A percentile compares a stretch with the other conserved stretches of the same genome.
These are phyloP conservation scores for Zygosaccharomyces sapae DNA, from an alignment of 1,139 yeast genomes.

Conservation along the genomic window DNA sequence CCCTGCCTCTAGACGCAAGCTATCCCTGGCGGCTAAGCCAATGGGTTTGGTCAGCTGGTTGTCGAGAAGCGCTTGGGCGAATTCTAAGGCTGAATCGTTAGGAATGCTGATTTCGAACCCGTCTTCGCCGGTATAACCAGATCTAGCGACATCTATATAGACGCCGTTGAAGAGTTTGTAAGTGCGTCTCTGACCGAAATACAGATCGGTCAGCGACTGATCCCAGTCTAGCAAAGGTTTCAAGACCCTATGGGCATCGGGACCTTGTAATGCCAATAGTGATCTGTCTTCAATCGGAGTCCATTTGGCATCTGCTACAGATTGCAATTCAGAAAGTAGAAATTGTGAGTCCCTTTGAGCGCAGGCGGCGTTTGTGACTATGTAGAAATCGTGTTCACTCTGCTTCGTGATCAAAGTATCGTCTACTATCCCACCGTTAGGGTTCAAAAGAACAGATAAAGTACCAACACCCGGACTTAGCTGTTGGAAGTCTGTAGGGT, in stretches of 20 bases:
- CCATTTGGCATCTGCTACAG: slow-evolving; percentile 47
- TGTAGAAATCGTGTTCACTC: slow-evolving; percentile 68
- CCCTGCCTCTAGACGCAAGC: slow-evolving; percentile 92
- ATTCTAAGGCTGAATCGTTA: slow-evolving; percentile 52
- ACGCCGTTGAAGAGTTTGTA: slow-evolving; percentile 45
- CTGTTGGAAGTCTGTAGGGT: slow-evolving; percentile 76
- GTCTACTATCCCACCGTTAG: slow-evolving; percentile 73
- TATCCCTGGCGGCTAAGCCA: slow-evolving; percentile 96
- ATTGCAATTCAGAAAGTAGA: slow-evolving; percentile 48
- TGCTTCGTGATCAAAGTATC: slow-evolving; percentile 90
- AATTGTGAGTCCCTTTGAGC: slow-evolving; percentile 73
- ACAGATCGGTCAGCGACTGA: slow-evolving; percentile 47
- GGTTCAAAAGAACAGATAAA: slow-evolving; percentile 72
- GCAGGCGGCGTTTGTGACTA: slow-evolving; percentile 98
- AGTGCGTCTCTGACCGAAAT: slow-evolving; percentile 69
- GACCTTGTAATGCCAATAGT: slow-evolving; percentile 88
- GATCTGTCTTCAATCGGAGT: slow-evolving; percentile 62
- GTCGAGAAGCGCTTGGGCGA: slow-evolving; percentile 61
- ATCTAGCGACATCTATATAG: slow-evolving; percentile 70
- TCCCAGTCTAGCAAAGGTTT: slow-evolving; percentile 55
- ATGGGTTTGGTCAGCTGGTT: slow-evolving; percentile 67
- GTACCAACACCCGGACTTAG: slow-evolving; percentile 62
- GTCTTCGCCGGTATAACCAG: slow-evolving; percentile 98
- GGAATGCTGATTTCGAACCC: slow-evolving; percentile 92
- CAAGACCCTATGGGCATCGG: slow-evolving; percentile 63